phyloP scores from a whole-genome alignment of 192 early-diverging fungal species.

The Backusella tuberculispora region DNA sequence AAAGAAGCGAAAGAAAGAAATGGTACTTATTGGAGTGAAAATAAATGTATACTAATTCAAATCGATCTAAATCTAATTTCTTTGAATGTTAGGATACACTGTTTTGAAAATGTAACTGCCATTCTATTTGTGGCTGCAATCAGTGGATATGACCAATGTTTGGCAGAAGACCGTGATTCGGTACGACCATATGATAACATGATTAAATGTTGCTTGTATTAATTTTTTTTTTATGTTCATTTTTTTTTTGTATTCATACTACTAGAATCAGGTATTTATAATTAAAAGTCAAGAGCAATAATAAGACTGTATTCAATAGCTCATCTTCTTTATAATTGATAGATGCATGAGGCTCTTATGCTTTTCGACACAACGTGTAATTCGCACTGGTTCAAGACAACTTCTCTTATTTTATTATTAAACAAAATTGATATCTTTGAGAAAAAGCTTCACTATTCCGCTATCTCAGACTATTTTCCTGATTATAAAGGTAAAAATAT shows the following conservation, averaged over 20 bases:
- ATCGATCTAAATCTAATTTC: background rate
- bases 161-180: constrained; percentile 53
- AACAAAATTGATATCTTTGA: constrained; percentile 69
- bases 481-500: constrained; percentile 53
- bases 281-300: background rate
- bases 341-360: constrained; percentile 63
- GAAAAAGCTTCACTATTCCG: constrained; percentile 49
- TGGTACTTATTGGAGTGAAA: constrained; percentile 53
- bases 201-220: constrained; percentile 1
- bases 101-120: constrained; percentile 62
- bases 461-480: constrained; percentile 54
- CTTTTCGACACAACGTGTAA: constrained; percentile 66
- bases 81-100: constrained; percentile 32
- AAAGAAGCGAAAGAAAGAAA: constrained; percentile 96
- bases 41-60: background rate
- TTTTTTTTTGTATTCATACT: constrained; percentile 2
- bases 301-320: background rate
- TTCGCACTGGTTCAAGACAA: constrained; percentile 61
- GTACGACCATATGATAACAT: constrained; percentile 32
- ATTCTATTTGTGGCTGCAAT: constrained; percentile 63
- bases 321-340: background rate
- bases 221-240: background rate
- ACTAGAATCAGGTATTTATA: constrained; percentile 29
- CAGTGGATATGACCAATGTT: constrained; percentile 60
- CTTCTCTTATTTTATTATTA: constrained; percentile 62